Evolutionary conservation across 192 early-diverging fungal species (phyloP).

Genomic region (Linnemannia schmuckeri): DNA sequence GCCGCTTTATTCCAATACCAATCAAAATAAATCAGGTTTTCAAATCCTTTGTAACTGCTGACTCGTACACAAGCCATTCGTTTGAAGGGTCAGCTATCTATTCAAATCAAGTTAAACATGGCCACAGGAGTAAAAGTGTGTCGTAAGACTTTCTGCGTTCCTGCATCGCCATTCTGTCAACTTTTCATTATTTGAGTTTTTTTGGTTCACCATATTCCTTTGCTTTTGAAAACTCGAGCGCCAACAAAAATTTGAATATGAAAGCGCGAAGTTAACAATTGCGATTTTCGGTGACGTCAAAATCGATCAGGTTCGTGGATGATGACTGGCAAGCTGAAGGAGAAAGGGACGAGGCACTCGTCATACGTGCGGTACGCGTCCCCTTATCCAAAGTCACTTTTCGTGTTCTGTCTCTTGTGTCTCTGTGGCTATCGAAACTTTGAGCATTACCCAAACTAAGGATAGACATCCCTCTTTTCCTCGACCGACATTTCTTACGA

Average conservation of each 20-base stretch:
- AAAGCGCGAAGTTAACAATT: not conserved
- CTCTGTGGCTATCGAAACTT: not conserved
- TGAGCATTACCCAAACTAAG: not conserved
- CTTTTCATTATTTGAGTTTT: no score
- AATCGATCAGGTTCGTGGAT: no score
- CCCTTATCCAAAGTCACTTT: conserved; percentile 5
- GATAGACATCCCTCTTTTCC: not conserved
- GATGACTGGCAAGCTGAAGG: not conserved
- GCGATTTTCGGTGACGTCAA: conserved; percentile 3
- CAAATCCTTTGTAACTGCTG: no score
- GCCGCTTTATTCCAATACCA: no score
- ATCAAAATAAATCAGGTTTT: no score
- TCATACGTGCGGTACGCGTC: conserved; percentile 8
- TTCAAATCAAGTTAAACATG: no score
- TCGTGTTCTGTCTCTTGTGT: not conserved
- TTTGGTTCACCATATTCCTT: no score
- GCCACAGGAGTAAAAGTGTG: not conserved
- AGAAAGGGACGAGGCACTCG: not conserved
- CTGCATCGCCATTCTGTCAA: no score
- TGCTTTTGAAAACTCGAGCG: no score
- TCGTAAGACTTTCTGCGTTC: not conserved
- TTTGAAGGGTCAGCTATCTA: no score
- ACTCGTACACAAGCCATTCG: no score
- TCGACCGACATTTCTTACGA: not conserved
- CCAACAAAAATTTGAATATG: no score